Percentiles rank a stretch among this genome's conserved stretches.
phyloP scores from a whole-genome alignment of 2,329 filamentous ascomycete genomes.

The Aureobasidium vineae region DNA sequence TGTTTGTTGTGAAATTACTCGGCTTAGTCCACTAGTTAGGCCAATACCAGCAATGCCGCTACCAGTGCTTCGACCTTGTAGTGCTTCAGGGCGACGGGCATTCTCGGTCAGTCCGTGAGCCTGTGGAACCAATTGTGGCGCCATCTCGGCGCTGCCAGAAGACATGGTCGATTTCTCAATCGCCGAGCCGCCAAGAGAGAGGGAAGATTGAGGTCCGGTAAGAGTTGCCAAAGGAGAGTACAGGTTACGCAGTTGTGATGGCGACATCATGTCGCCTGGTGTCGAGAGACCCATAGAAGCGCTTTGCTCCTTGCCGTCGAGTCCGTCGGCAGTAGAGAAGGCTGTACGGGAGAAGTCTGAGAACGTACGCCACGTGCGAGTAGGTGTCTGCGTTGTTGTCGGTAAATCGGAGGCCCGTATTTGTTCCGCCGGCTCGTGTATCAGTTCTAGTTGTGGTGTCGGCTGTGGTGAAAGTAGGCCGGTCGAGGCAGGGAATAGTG shows the following conservation, averaged over 20 bases:
- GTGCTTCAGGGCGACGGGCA: background rate
- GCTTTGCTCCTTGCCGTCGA: slow-evolving; percentile 12
- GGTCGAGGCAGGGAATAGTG: slow-evolving; percentile 6
- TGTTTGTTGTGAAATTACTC: background rate
- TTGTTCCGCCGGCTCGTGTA: slow-evolving; percentile 1
- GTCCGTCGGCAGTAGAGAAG: slow-evolving; percentile 18
- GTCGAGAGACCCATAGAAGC: slow-evolving; percentile 8
- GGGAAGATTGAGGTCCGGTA: slow-evolving; percentile 5
- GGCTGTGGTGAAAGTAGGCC: slow-evolving; percentile 15
- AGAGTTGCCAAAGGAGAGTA: slow-evolving; percentile 12
- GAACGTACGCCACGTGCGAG: slow-evolving; percentile 8
- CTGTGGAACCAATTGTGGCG: background rate
- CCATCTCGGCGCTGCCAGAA: background rate
- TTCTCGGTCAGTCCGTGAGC: background rate
- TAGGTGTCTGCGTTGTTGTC: background rate
- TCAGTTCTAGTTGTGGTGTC: slow-evolving; percentile 16
- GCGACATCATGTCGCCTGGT: slow-evolving; percentile 18
- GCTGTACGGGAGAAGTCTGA: slow-evolving; percentile 18
- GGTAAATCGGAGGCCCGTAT: background rate
- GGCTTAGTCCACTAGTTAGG: background rate
- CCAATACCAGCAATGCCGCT: background rate
- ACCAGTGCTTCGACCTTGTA: background rate
- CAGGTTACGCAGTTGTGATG: background rate
- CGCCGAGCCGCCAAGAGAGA: background rate
- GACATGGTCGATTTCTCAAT: background rate